Evolutionary conservation across 1,284 basidiomycete genomes (phyloP).

Genomic region (Ustilago xerochloae): DNA sequence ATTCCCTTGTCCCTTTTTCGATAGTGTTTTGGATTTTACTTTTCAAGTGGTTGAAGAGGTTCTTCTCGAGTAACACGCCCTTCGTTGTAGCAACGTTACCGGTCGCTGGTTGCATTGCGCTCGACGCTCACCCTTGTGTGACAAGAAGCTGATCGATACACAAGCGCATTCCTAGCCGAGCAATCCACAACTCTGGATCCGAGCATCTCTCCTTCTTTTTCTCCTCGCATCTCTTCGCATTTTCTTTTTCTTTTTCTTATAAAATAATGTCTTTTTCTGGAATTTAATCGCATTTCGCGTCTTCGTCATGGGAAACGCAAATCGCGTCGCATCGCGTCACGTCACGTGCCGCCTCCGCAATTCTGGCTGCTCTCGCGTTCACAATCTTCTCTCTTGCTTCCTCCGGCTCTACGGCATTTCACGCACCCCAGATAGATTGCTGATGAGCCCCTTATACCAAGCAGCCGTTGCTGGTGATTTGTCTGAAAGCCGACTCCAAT

Average conservation of each 20-base stretch:
- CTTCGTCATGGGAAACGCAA: not conserved
- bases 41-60: not conserved
- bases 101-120: too few species aligned
- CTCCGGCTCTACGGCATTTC: not conserved
- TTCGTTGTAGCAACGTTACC: too few species aligned
- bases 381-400: not conserved
- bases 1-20: not conserved
- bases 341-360: slow-evolving; percentile 8
- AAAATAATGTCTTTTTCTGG: not conserved
- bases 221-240: not conserved
- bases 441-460: too few species aligned
- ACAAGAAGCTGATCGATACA: too few species aligned
- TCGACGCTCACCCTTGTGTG: too few species aligned
- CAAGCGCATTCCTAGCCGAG: too few species aligned
- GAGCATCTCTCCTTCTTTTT: not conserved
- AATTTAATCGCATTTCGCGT: not conserved
- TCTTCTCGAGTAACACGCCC: too few species aligned
- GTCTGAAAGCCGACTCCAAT: too few species aligned
- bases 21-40: not conserved
- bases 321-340: slow-evolving; percentile 4
- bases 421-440: too few species aligned
- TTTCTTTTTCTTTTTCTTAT: not conserved
- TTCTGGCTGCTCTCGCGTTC: too few species aligned
- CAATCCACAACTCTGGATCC: not conserved
- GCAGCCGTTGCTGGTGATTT: too few species aligned